phyloP scores from a whole-genome alignment of 148 eudicot genomes.

The Rhododendron ovatum region DNA sequence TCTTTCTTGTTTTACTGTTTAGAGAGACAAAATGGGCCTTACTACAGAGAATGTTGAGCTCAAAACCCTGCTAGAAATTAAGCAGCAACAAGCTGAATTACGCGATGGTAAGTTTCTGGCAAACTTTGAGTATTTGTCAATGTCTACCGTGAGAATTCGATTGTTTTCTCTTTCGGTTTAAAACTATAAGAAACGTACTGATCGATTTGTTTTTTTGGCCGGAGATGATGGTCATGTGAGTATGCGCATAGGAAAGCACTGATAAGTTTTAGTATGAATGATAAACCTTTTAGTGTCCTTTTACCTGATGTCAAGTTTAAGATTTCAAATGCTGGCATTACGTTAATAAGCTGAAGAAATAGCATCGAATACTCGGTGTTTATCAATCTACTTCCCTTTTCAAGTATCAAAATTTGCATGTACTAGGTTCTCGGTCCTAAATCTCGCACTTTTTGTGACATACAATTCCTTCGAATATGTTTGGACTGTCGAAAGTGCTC shows the following conservation, averaged over 20 bases:
- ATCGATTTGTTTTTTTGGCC: background rate
- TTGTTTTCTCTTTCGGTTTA: background rate
- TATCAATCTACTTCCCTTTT: no score
- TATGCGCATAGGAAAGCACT: background rate
- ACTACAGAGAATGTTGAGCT: slow-evolving; percentile 33
- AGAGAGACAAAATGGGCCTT: slow-evolving; percentile 42
- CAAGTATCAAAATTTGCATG: no score
- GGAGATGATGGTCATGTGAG: background rate
- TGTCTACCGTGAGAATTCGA: background rate
- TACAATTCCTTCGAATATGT: background rate
- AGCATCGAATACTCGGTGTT: no score
- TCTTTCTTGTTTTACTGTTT: background rate
- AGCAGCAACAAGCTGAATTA: slow-evolving; percentile 50
- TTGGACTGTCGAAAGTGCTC: background rate
- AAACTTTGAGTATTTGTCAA: background rate
- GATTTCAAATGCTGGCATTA: background rate
- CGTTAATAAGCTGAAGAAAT: background rate
- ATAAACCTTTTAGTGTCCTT: background rate
- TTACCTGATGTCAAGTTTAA: no score
- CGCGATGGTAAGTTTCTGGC: slow-evolving; percentile 39
- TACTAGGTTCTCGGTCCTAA: background rate
- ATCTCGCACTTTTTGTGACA: background rate
- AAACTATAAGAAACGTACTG: background rate
- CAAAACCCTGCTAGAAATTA: slow-evolving; percentile 35
- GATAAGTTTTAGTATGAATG: background rate